Evolutionary conservation across 441 rosid species (phyloP).

Genomic region (Gossypium lobatum): DNA sequence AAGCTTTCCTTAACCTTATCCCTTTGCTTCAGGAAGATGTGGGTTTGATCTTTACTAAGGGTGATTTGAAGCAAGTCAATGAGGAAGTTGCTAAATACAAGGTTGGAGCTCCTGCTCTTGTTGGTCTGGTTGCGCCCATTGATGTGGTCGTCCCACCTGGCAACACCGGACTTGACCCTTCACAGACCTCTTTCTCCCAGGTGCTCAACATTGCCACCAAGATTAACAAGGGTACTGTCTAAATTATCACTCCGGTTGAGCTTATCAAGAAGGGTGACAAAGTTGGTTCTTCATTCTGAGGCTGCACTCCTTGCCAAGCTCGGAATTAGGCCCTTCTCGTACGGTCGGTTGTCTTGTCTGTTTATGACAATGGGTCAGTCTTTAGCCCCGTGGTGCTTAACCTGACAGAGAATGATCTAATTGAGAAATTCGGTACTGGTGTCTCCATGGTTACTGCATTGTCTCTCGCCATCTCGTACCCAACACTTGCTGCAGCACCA

Average conservation of each 20-base stretch:
- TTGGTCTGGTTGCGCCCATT: no score
- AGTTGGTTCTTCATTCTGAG: conserved; percentile 85
- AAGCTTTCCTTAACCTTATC: conserved; percentile 46
- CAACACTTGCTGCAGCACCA: conserved; percentile 74
- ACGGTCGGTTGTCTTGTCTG: conserved; percentile 9
- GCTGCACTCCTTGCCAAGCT: conserved; percentile 79
- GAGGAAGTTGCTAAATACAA: conserved; percentile 91
- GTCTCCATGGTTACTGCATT: conserved; percentile 54
- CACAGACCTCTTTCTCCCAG: no score
- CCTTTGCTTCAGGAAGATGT: conserved; percentile 92
- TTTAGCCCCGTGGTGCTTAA: conserved; percentile 13
- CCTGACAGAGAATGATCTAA: conserved; percentile 4
- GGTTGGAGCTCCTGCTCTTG: conserved; percentile 25
- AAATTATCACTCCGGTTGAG: conserved; percentile 54
- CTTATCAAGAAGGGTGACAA: conserved; percentile 83
- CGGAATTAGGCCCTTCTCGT: conserved; percentile 41
- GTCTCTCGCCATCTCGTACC: conserved; percentile 72
- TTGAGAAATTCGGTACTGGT: conserved; percentile 28
- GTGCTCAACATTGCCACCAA: no score
- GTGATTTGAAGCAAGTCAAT: conserved; percentile 90
- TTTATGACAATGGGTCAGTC: conserved; percentile 16
- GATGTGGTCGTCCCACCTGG: no score
- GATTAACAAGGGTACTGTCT: conserved; percentile 37
- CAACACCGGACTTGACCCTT: no score
- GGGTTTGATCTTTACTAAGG: conserved; percentile 45